These are phyloP conservation scores for Trichoderma breve DNA, from an alignment of 2,329 filamentous ascomycete genomes.

Conservation along the genomic window DNA sequence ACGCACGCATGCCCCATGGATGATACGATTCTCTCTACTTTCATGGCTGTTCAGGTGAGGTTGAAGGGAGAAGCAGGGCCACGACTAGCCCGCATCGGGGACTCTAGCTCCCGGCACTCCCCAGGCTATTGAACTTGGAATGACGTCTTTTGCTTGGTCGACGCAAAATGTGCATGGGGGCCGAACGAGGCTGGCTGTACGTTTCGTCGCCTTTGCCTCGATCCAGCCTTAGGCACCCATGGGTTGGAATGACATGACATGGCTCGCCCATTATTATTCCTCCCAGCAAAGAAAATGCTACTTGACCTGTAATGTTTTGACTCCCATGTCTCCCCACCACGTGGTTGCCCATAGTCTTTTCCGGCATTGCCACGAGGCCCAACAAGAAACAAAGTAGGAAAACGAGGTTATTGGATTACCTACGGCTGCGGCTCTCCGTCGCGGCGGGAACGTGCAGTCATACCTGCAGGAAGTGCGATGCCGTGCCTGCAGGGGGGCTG, in stretches of 20 bases:
- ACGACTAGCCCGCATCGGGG: not conserved
- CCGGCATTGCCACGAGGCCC: not conserved
- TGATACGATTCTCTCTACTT: not conserved
- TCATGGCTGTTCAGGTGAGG: slow-evolving; percentile 4
- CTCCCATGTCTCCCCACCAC: slow-evolving; percentile 7
- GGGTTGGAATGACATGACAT: not conserved
- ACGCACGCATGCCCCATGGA: not conserved
- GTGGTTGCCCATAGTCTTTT: not conserved
- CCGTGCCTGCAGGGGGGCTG: not conserved
- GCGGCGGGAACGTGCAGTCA: not conserved
- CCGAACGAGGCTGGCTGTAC: slow-evolving; percentile 9
- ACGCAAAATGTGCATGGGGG: not conserved
- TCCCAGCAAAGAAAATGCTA: not conserved
- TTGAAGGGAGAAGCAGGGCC: not conserved
- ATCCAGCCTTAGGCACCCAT: slow-evolving; percentile 10
- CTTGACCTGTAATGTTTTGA: not conserved
- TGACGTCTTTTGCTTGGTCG: not conserved
- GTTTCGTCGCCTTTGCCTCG: not conserved
- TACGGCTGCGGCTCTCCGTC: not conserved
- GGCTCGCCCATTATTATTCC: not conserved
- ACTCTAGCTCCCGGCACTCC: not conserved
- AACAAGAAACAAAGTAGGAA: not conserved
- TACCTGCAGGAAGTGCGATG: not conserved
- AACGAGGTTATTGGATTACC: not conserved
- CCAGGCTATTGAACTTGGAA: not conserved